Evolutionary conservation across 2,329 filamentous ascomycete species (phyloP).

Genomic region (Trichoderma semiorbis): DNA sequence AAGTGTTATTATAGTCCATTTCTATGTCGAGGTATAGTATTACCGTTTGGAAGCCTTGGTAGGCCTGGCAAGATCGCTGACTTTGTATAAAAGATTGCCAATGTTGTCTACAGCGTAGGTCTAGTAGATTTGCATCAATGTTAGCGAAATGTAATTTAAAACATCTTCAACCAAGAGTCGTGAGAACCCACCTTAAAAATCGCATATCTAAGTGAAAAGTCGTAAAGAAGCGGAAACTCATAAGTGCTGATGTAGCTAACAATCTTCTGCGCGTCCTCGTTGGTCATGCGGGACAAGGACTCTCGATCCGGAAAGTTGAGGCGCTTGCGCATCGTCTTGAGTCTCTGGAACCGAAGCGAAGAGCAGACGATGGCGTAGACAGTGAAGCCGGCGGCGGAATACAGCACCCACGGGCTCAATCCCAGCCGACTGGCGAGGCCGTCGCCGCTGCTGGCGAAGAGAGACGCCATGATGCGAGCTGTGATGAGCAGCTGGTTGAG

Average conservation of each 20-base stretch:
- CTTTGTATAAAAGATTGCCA: conserved; percentile 35
- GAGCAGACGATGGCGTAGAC: conserved; percentile 35
- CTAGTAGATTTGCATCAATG: conserved; percentile 22
- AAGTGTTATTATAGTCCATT: not conserved
- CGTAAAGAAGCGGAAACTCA: conserved; percentile 40
- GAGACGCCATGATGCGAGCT: not conserved
- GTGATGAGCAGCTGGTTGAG: not conserved
- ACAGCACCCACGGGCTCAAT: conserved; percentile 12
- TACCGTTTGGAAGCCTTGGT: conserved; percentile 36
- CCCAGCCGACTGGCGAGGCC: not conserved
- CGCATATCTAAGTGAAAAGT: conserved; percentile 37
- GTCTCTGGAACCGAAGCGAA: conserved; percentile 35
- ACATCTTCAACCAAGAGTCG: not conserved
- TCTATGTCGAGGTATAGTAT: not conserved
- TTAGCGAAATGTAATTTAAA: not conserved
- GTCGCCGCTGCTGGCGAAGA: not conserved
- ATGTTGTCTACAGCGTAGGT: conserved; percentile 41
- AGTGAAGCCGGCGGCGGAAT: conserved; percentile 24
- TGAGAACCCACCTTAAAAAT: conserved; percentile 36
- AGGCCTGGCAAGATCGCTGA: conserved; percentile 34
- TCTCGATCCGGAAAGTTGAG: conserved; percentile 34
- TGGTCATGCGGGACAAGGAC: conserved; percentile 40
- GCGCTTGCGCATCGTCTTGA: conserved; percentile 29
- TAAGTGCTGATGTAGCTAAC: conserved; percentile 32
- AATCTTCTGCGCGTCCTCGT: conserved; percentile 44